These are phyloP conservation scores for Mycosphaerelloides madeirae DNA, from an alignment of 2,329 filamentous ascomycete genomes.

Conservation along the genomic window DNA sequence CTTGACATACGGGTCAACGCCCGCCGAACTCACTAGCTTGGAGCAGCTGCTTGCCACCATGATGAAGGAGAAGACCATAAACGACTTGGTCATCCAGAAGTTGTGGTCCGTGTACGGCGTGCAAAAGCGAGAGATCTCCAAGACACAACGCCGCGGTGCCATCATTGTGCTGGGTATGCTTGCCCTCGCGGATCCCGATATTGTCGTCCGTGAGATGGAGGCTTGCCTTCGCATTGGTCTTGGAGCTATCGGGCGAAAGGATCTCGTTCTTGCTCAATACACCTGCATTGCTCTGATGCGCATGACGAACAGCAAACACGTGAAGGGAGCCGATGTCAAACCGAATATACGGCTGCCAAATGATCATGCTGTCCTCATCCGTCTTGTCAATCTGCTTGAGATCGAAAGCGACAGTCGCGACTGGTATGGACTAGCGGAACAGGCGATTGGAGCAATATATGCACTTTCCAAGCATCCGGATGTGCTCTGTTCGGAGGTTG, in stretches of 20 bases:
- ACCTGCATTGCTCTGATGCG: constrained; percentile 89
- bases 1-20: constrained; percentile 89
- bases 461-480: constrained; percentile 91
- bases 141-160: constrained; percentile 80
- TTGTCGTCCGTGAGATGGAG: constrained; percentile 92
- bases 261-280: constrained; percentile 86
- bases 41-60: constrained; percentile 94
- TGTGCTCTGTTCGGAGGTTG: constrained; percentile 82
- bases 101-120: constrained; percentile 97
- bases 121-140: constrained; percentile 87
- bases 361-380: constrained; percentile 79
- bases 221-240: constrained; percentile 87
- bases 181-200: constrained; percentile 83
- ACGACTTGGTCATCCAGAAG: constrained; percentile 81
- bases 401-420: constrained; percentile 86
- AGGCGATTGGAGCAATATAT: constrained; percentile 94
- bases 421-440: constrained; percentile 89
- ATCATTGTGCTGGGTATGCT: constrained; percentile 98
- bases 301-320: constrained; percentile 79
- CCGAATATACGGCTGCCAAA: constrained; percentile 74
- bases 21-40: constrained; percentile 88
- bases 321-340: constrained; percentile 64
- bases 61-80: constrained; percentile 89
- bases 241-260: constrained; percentile 70
- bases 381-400: constrained; percentile 78